Percentiles rank a stretch among this genome's conserved stretches.
Conservation (phyloP, 805 yeast genomes). For the Saccharomycopsis sp. region DNA sequence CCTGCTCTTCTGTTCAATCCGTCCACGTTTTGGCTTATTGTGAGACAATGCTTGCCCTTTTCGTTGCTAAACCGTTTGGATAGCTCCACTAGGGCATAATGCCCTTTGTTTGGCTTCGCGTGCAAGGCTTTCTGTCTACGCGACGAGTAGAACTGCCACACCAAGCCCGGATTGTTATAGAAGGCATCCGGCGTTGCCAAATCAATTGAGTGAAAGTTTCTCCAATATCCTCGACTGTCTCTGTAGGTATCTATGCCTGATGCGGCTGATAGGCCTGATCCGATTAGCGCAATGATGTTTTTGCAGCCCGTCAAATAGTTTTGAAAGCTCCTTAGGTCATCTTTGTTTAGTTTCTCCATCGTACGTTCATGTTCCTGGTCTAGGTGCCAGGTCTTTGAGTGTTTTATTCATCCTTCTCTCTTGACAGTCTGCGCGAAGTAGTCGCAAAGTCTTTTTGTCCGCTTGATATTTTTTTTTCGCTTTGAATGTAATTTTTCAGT, state of each 20-base stretch:
- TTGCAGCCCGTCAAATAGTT: constrained; percentile 38
- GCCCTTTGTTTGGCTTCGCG: constrained; percentile 72
- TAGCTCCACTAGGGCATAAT: constrained; percentile 58
- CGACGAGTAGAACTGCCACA: constrained; percentile 83
- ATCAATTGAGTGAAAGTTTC: constrained; percentile 69
- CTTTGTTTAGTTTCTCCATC: constrained; percentile 2
- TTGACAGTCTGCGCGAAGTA: too few relatives aligned
- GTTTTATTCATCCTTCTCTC: too few relatives aligned
- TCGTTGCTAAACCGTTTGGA: constrained; percentile 31
- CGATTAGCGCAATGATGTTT: constrained; percentile 58
- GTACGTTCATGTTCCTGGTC: background rate
- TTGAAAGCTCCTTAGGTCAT: constrained; percentile 36
- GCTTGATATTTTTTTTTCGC: too few relatives aligned
- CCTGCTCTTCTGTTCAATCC: constrained; percentile 63
- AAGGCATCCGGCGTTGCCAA: constrained; percentile 92
- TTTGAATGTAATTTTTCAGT: too few relatives aligned
- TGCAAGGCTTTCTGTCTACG: constrained; percentile 57
- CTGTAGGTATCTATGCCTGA: constrained; percentile 74
- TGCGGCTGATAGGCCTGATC: constrained; percentile 76
- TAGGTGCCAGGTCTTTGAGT: background rate
- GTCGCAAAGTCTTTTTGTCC: too few relatives aligned
- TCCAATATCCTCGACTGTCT: constrained; percentile 72
- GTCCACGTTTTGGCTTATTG: constrained; percentile 81
- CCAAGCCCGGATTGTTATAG: constrained; percentile 72
- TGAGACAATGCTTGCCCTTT: constrained; percentile 40